phyloP scores from a whole-genome alignment of 179 eudicot species.

The Actinidia arguta region DNA sequence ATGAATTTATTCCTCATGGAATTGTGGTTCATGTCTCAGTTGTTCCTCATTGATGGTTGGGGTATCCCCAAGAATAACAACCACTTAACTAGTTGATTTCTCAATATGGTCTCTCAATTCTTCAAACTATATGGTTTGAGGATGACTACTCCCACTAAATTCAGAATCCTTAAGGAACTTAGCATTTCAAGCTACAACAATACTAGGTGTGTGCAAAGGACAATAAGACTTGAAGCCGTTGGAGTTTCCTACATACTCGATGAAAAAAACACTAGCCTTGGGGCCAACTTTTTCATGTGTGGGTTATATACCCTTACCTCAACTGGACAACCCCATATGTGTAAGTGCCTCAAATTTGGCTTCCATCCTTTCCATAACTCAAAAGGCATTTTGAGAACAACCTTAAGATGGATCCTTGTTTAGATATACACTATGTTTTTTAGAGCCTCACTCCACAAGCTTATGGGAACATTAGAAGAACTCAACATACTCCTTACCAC shows the following conservation, averaged over 20 bases:
- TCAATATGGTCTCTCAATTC: background rate
- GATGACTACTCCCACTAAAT: conserved; percentile 5
- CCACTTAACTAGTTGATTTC: background rate
- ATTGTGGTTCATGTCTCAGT: background rate
- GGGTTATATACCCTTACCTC: no score
- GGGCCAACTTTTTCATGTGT: background rate
- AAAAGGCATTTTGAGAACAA: no score
- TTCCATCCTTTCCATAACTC: no score
- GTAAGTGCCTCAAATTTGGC: no score
- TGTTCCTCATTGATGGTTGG: no score
- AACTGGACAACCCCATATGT: no score
- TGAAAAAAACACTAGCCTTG: background rate
- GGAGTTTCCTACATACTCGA: background rate
- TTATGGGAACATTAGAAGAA: background rate
- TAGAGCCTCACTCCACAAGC: background rate
- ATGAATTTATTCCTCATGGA: background rate
- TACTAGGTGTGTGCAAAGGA: background rate
- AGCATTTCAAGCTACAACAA: background rate
- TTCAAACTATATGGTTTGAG: background rate
- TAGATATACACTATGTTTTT: no score
- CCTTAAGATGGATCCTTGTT: no score
- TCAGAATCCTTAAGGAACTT: background rate
- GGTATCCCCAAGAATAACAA: no score
- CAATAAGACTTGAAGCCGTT: background rate
- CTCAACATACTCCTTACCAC: no score